A percentile compares a stretch with the other conserved stretches of the same genome.
Evolutionary conservation across 2,329 filamentous ascomycete species (phyloP).

Genomic region (Hymenoscyphus infarciens): DNA sequence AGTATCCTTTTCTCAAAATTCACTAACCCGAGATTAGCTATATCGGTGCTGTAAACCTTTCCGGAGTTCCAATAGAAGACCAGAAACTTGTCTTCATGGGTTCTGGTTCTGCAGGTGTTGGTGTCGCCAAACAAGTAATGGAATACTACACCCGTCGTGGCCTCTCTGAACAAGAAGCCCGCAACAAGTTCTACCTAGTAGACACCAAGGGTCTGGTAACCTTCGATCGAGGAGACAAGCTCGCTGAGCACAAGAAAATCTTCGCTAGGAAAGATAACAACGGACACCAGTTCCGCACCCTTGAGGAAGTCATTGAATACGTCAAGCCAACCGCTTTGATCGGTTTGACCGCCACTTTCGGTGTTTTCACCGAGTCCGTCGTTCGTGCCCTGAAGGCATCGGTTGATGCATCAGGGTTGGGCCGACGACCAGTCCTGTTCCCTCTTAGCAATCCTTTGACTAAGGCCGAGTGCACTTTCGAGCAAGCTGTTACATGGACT

Average conservation of each 20-base stretch:
- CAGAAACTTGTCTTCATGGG: slow-evolving; percentile 96
- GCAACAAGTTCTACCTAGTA: slow-evolving; percentile 93
- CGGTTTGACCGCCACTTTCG: slow-evolving; percentile 90
- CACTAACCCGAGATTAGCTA: slow-evolving; percentile 43
- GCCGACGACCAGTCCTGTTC: slow-evolving; percentile 86
- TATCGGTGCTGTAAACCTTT: slow-evolving; percentile 74
- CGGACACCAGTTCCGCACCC: slow-evolving; percentile 68
- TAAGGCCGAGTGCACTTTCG: slow-evolving; percentile 97
- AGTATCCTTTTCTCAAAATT: neutral
- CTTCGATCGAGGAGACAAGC: slow-evolving; percentile 84
- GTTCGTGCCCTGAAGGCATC: slow-evolving; percentile 66
- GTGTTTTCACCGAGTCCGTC: slow-evolving; percentile 87
- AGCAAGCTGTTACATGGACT: slow-evolving; percentile 87
- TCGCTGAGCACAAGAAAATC: slow-evolving; percentile 84
- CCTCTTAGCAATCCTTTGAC: slow-evolving; percentile 92
- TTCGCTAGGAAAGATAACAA: slow-evolving; percentile 63
- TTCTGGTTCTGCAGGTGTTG: slow-evolving; percentile 90
- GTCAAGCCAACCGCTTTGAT: slow-evolving; percentile 94
- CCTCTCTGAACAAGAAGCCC: slow-evolving; percentile 80
- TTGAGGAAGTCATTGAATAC: slow-evolving; percentile 89
- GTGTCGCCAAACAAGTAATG: slow-evolving; percentile 96
- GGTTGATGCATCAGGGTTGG: slow-evolving; percentile 60
- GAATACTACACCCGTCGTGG: slow-evolving; percentile 95
- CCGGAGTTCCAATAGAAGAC: slow-evolving; percentile 79
- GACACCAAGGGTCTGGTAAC: slow-evolving; percentile 97